Conservation (phyloP, 1,139 yeast species). For the Nadsonia starkeyi-henricii region DNA sequence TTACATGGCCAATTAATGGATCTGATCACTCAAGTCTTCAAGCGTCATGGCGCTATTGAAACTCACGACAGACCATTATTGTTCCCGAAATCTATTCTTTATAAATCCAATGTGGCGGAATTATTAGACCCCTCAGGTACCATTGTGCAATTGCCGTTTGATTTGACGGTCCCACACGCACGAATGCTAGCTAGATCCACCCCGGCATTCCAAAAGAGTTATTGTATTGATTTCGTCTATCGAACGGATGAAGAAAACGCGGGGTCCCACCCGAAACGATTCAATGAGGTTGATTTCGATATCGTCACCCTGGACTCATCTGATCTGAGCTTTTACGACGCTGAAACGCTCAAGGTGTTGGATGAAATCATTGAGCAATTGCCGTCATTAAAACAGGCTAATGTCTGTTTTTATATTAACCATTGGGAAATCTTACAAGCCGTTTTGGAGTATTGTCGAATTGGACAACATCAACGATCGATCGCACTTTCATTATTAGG, state of each 20-base stretch:
- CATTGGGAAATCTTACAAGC: constrained; percentile 69
- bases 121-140: constrained; percentile 76
- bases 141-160: constrained; percentile 78
- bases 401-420: constrained; percentile 49
- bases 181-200: constrained; percentile 55
- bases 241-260: constrained; percentile 43
- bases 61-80: constrained; percentile 42
- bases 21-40: constrained; percentile 47
- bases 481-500: constrained; percentile 61
- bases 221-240: constrained; percentile 66
- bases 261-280: constrained; percentile 64
- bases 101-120: constrained; percentile 56
- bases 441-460: constrained; percentile 63
- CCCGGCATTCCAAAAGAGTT: constrained; percentile 43
- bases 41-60: constrained; percentile 77
- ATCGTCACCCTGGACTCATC: constrained; percentile 33
- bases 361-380: constrained; percentile 55
- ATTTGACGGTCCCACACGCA: constrained; percentile 79
- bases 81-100: constrained; percentile 72
- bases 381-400: constrained; percentile 48
- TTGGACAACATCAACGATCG: constrained; percentile 54
- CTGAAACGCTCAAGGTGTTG: constrained; percentile 71
- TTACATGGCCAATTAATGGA: constrained; percentile 31
- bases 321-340: constrained; percentile 50
- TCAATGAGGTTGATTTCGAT: constrained; percentile 77